A percentile compares a stretch with the other conserved stretches of the same genome.
Conservation (phyloP, 306 rosid genomes). For the Mimosa pudica region DNA sequence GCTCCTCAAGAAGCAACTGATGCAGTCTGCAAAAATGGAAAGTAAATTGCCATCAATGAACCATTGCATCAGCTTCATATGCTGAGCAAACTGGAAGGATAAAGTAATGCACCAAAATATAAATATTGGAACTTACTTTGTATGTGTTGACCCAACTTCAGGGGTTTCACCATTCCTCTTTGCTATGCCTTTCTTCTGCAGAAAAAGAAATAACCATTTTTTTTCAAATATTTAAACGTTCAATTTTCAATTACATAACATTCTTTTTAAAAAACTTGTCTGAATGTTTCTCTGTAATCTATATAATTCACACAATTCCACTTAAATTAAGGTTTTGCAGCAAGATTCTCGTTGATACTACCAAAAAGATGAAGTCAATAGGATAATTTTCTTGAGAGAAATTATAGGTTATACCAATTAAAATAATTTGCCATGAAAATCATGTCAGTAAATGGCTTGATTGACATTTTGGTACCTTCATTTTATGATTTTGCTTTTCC, state of each 20-base stretch:
- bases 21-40: slow-evolving; percentile 67
- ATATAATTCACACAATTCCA: neutral
- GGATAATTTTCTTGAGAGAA: neutral
- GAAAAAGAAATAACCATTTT: slow-evolving; percentile 25
- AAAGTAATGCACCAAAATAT: slow-evolving; percentile 33
- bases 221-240: slow-evolving; percentile 22
- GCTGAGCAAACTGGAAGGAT: slow-evolving; percentile 32
- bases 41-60: slow-evolving; percentile 33
- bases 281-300: neutral
- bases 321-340: neutral
- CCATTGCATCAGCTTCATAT: slow-evolving; percentile 29
- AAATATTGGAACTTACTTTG: slow-evolving; percentile 67
- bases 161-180: slow-evolving; percentile 73
- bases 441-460: slow-evolving; percentile 6
- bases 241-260: slow-evolving; percentile 26
- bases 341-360: neutral
- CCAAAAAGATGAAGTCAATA: neutral
- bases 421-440: slow-evolving; percentile 11
- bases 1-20: slow-evolving; percentile 85
- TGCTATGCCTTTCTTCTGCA: slow-evolving; percentile 67
- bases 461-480: slow-evolving; percentile 58
- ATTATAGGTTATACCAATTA: neutral
- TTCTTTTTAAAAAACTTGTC: slow-evolving; percentile 16
- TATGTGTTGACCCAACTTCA: slow-evolving; percentile 64
- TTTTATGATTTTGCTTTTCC: slow-evolving; percentile 67